Evolutionary conservation across 352 stramenopile genomes (phyloP), one percentile per base, ranked within the genome.

Genomic region (Plasmopara halstedii): DNA sequence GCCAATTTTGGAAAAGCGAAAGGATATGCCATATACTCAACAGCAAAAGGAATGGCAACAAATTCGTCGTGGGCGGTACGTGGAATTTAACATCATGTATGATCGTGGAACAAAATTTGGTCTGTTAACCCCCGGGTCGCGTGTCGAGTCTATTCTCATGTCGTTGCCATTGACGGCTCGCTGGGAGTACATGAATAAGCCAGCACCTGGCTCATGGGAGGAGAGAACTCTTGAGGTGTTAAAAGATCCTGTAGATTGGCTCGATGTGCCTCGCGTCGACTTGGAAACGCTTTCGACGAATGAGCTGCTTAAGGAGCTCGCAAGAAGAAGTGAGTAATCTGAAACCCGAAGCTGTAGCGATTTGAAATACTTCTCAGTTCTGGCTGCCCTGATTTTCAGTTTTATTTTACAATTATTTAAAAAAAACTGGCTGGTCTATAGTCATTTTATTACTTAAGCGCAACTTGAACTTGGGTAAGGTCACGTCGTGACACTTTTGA

Each of bases 21-120:
- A 97, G 62, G 73, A 98, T 71, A 74, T 98, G 77, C 70, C 80
- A 33, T 99, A 97, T 70, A 98, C 90, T 20, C 45, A 97, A 55
- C 56, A 96, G 64, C 75, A 99, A 58, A 98, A 98, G 77, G 67
- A 97, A 42, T 99, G 96, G 95, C 95, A 99, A 76, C 89, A 97
- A 58, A 86, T 99, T 14, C 85, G 96, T 42, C 82, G 94, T 18
- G 95, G 95, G 35, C 84, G 92, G 53, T 99, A 99, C 73, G 94
- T 98, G 6, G 96, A 99, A 76, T 99, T 99, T 73, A 99, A 99
- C 77, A 82, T 99, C 50, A 97, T 99, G 57, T 98, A 99, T 66
- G 96, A 99, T 70, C 80, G 95, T 19, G 96, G 96, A 58, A 99
- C 96, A 25, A 95, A 98, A 40, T 99, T 99, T 59, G 96, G 96